Percentiles rank a stretch among this genome's conserved stretches.
phyloP scores from a whole-genome alignment of 495 filamentous ascomycete species.

The Aspergillus sparsus region DNA sequence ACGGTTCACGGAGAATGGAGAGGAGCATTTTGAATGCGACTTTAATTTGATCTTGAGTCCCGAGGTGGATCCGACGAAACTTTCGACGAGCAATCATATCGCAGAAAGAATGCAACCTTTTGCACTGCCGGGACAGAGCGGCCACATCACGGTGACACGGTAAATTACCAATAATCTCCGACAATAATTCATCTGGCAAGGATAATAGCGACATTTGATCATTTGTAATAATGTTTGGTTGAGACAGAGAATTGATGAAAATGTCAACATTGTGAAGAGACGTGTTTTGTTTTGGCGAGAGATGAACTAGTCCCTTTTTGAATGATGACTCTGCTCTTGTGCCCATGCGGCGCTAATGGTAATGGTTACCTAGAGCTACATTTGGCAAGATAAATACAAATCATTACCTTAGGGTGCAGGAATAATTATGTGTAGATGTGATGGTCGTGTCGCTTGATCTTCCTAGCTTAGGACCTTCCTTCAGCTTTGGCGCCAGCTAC shows the following conservation, averaged over 20 bases:
- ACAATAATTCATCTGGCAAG: background rate
- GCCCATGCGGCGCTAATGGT: no score
- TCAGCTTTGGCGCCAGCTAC: no score
- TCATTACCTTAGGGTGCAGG: no score
- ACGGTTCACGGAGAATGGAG: constrained; percentile 3
- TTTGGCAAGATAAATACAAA: no score
- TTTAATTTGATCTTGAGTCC: background rate
- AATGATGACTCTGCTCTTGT: no score
- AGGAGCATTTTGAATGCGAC: constrained; percentile 3
- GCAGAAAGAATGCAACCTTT: background rate
- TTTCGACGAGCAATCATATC: background rate
- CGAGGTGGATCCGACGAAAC: background rate
- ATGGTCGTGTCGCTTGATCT: no score
- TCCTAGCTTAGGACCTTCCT: no score
- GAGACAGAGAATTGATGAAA: background rate
- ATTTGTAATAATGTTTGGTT: background rate
- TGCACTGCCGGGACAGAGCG: background rate
- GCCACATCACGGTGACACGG: background rate
- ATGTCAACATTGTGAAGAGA: no score
- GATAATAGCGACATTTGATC: background rate
- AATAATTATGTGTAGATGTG: no score
- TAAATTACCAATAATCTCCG: background rate
- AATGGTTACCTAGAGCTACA: no score
- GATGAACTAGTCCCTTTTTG: no score
- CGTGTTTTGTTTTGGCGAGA: no score